These are phyloP conservation scores for Cephalotrichum gorgonifer DNA, from an alignment of 2,329 filamentous ascomycete species.

Conservation along the genomic window DNA sequence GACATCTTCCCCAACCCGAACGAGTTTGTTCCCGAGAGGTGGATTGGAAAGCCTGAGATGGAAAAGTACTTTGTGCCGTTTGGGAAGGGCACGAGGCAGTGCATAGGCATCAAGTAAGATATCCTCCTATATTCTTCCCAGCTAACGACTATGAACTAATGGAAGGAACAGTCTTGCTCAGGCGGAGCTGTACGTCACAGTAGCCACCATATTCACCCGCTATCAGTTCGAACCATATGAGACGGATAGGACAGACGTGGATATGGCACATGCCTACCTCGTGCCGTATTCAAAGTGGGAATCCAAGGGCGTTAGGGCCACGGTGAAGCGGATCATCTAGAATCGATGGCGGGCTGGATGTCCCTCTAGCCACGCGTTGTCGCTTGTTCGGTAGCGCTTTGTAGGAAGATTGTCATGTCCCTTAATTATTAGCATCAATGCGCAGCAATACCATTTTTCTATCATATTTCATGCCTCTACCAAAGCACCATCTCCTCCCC, in stretches of 20 bases:
- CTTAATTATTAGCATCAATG: too few relatives aligned
- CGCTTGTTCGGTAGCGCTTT: too few relatives aligned
- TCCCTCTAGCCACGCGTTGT: too few relatives aligned
- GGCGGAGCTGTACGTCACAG: slow-evolving; percentile 13
- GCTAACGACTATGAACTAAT: background rate
- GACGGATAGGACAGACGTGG: slow-evolving; percentile 13
- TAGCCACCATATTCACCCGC: slow-evolving; percentile 11
- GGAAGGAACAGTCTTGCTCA: slow-evolving; percentile 10
- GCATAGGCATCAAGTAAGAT: slow-evolving; percentile 14
- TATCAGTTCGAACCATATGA: slow-evolving; percentile 16
- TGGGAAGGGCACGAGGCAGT: slow-evolving; percentile 12
- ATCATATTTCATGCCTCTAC: too few relatives aligned
- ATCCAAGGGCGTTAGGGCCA: slow-evolving; percentile 9
- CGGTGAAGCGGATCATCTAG: slow-evolving; percentile 1
- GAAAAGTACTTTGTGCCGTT: slow-evolving; percentile 14
- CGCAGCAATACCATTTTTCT: too few relatives aligned
- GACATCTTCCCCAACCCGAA: slow-evolving; percentile 12
- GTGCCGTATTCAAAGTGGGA: slow-evolving; percentile 9
- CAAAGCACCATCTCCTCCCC: too few relatives aligned
- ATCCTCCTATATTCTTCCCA: background rate
- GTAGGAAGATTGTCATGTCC: too few relatives aligned
- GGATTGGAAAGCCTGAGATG: slow-evolving; percentile 9
- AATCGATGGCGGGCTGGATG: background rate
- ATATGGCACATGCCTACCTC: slow-evolving; percentile 9
- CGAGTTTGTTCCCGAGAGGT: slow-evolving; percentile 17